Evolutionary conservation across 139 green algal genomes (phyloP), one percentile per base, ranked within the genome.

Genomic region (Nannochloris sp.): DNA sequence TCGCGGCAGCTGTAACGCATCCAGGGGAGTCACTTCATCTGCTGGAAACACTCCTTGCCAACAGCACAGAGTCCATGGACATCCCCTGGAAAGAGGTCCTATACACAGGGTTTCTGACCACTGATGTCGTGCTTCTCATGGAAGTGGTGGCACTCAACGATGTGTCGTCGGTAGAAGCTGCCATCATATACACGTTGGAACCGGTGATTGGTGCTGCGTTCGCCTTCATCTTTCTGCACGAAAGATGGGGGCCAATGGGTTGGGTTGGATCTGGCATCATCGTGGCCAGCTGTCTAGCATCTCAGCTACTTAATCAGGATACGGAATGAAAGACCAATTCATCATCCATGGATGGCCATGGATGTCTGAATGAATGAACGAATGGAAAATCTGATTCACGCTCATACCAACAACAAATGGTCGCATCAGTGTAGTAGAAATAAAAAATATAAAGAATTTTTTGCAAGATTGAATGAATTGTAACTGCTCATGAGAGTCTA

Each of bases 121-220:
- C 83, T 23, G 79, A 87, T 48, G 29, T 76, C n/a, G 82, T 75
- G 19, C 74, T 90, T 21, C 61, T 86, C 37, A 78, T 87, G 57
- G 83, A 90, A 75, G 48, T 84, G 14, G 49, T 85, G n/a, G 83
- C 84, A n/a, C 72, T 91, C 36, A 69, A 85, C 16, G 59, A 78
- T 60, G 81, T 91, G 15, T 66, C 67, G 0, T 75, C 64, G 1
- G 81, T 75, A 11, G 83, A 89, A 23, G 81, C 78, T 12, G 78
- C 80, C 8, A 76, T 91, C 31, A 72, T 88, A 44, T 91, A 91
- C 62, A 81, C 80, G 0, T 21, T 86, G 44, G 83, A 89, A 68
- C 84, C 84, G 2, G 67, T 87, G 15, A 58, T 83, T 57, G 80
- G 78, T 19, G 82, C 78, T 3, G n/a, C 36, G 18, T 55, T 82